Conservation (phyloP, 2,329 filamentous ascomycete genomes). For the Aspergillus amoenus region DNA sequence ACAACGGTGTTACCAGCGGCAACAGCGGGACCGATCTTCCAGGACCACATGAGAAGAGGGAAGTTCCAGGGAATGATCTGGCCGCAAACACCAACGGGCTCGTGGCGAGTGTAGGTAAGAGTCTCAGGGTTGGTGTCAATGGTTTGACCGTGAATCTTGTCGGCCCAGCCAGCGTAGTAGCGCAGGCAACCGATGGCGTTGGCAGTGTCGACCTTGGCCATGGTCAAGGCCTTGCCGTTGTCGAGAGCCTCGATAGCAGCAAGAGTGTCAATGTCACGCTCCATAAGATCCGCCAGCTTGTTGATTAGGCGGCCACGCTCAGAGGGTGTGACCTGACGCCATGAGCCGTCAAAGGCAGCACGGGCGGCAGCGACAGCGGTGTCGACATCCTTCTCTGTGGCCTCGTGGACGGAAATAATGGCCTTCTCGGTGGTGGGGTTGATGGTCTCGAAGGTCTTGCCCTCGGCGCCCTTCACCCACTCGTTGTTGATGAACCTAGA, state of each 20-base stretch:
- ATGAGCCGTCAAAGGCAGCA: slow-evolving; percentile 75
- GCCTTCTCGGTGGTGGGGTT: slow-evolving; percentile 84
- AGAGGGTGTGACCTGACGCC: slow-evolving; percentile 67
- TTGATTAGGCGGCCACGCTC: slow-evolving; percentile 67
- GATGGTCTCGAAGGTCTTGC: slow-evolving; percentile 88
- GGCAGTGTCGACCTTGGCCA: slow-evolving; percentile 67
- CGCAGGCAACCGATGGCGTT: slow-evolving; percentile 70
- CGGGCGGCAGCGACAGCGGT: slow-evolving; percentile 81
- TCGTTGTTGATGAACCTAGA: slow-evolving; percentile 45
- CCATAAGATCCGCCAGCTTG: slow-evolving; percentile 76
- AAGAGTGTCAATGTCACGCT: slow-evolving; percentile 74
- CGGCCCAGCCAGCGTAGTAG: slow-evolving; percentile 91
- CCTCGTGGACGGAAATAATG: slow-evolving; percentile 80
- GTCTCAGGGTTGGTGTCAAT: slow-evolving; percentile 75
- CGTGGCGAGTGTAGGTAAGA: slow-evolving; percentile 80
- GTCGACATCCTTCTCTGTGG: slow-evolving; percentile 74
- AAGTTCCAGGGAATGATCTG: slow-evolving; percentile 93
- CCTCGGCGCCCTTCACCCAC: slow-evolving; percentile 77
- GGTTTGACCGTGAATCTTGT: slow-evolving; percentile 90
- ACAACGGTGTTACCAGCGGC: slow-evolving; percentile 62
- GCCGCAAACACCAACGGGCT: slow-evolving; percentile 78
- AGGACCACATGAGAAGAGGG: slow-evolving; percentile 77
- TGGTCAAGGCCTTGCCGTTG: slow-evolving; percentile 45
- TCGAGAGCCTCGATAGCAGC: slow-evolving; percentile 79
- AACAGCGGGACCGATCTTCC: slow-evolving; percentile 77